Base-by-base conservation (phyloP, 129 eudicot genomes). In the Lactuca saligna region DNA sequence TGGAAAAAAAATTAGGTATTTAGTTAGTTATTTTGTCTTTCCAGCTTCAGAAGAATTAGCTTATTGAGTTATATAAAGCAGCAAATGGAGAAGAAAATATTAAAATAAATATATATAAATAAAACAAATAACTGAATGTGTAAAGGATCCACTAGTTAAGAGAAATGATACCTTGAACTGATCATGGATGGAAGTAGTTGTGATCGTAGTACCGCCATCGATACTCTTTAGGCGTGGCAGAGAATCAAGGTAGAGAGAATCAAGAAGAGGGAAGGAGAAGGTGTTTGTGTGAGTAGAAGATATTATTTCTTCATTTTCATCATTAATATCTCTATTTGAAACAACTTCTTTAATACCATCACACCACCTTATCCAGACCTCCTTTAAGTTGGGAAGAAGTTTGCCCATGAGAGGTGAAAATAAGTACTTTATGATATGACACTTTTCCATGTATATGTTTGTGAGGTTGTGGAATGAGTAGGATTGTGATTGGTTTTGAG, bases 341-440 rank as follows among this genome's bases (percentile, higher is more conserved):
- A 60, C 65, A 34, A 60, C 65, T 60, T 60, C 65, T n/a, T 60
- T 25, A 38, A 62, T 15, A 38, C 15, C 67, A 62, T 37, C 17
- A 62, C 67, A 62, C 0, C 3, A 0, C 0, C 0, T 1, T 62
- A 62, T 62, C 6, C 9, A 0, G 10, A 62, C 42, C 10, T 0
- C 3, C 33, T 39, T 17, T 17, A 62, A 39, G 53, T 41, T 39
- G 34, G 33, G 20, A 15, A 62, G 67, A 62, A 15, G 34, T 62
- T 38, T 38, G 13, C 13, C 32, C 53, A 62, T 62, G 7, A 39
- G 5, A 62, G 67, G 67, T 62, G 67, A 62, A 41, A 62, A 11
- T 49, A 62, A 37, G 14, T 62, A 62, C 67, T 62, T 62, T 62
- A 62, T 38, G 12, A 11, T 62, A 7, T 17, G 17, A 32, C 67